Evolutionary conservation across 2,329 filamentous ascomycete species (phyloP).

Genomic region (Hypocrella siamensis): DNA sequence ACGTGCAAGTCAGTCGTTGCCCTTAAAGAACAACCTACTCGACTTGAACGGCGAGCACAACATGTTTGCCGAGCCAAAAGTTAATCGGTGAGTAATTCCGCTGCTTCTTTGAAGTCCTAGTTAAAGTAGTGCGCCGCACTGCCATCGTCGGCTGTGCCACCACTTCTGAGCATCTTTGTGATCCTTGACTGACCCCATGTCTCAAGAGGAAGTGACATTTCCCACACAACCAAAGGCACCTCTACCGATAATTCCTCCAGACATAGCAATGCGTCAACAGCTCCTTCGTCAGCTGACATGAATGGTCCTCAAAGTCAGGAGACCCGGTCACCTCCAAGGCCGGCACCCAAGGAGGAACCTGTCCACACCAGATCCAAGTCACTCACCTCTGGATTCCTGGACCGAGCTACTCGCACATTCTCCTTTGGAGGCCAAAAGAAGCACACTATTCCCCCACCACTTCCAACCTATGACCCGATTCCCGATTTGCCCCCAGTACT

Average conservation of each 20-base stretch:
- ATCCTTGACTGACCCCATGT: neutral
- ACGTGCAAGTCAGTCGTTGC: constrained; percentile 18
- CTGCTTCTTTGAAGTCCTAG: neutral
- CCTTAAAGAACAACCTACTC: constrained; percentile 20
- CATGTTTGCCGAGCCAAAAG: constrained; percentile 40
- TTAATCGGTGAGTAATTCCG: constrained; percentile 32
- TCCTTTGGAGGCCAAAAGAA: constrained; percentile 44
- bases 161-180: neutral
- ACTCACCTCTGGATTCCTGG: constrained; percentile 34
- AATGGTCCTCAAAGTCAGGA: constrained; percentile 11
- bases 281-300: constrained; percentile 38
- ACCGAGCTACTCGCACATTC: constrained; percentile 40
- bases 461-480: constrained; percentile 12
- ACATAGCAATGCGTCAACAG: constrained; percentile 46
- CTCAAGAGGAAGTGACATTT: constrained; percentile 40
- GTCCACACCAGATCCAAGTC: constrained; percentile 29
- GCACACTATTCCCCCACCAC: constrained; percentile 12
- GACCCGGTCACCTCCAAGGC: constrained; percentile 16
- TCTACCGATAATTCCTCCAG: constrained; percentile 46
- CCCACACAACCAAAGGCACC: constrained; percentile 43
- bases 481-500: constrained; percentile 23
- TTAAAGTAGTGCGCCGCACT: neutral
- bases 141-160: neutral
- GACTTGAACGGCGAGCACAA: constrained; percentile 37
- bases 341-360: constrained; percentile 19